phyloP scores from a whole-genome alignment of 495 filamentous ascomycete genomes.

The Peziza echinospora region DNA sequence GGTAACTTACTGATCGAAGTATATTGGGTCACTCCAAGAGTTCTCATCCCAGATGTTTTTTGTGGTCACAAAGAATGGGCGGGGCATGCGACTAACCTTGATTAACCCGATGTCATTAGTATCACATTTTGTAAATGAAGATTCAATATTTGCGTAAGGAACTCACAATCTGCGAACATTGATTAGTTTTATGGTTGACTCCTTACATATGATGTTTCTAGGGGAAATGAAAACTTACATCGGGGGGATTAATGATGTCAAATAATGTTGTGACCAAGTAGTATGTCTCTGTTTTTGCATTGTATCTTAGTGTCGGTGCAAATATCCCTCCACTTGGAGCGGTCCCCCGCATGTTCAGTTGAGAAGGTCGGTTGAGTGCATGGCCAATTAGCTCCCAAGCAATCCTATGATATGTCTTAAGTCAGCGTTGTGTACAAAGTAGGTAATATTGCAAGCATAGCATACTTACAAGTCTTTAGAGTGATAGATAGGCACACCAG shows the following conservation, averaged over 20 bases:
- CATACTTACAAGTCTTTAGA: too few relatives aligned
- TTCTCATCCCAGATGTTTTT: constrained; percentile 27
- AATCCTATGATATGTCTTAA: too few relatives aligned
- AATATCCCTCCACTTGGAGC: constrained; percentile 29
- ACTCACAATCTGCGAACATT: too few relatives aligned
- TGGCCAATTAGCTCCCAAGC: constrained; percentile 30
- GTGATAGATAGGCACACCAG: constrained; percentile 27
- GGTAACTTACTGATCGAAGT: constrained; percentile 31
- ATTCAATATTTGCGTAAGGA: too few relatives aligned
- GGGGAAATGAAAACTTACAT: too few relatives aligned
- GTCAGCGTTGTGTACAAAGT: too few relatives aligned
- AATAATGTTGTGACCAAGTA: constrained; percentile 27
- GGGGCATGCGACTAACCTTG: constrained; percentile 18
- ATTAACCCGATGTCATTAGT: too few relatives aligned
- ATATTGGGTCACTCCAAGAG: constrained; percentile 29
- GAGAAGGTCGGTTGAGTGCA: constrained; percentile 35
- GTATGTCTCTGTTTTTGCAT: constrained; percentile 18
- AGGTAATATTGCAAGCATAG: too few relatives aligned
- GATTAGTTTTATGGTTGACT: too few relatives aligned
- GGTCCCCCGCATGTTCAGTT: constrained; percentile 38
- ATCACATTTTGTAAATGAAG: constrained; percentile 23
- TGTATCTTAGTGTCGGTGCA: constrained; percentile 26
- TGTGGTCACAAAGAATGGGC: constrained; percentile 28
- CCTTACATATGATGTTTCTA: too few relatives aligned
- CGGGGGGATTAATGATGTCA: constrained; percentile 24